Evolutionary conservation across 768 basidiomycete species (phyloP).

Genomic region (Collybia sp.): DNA sequence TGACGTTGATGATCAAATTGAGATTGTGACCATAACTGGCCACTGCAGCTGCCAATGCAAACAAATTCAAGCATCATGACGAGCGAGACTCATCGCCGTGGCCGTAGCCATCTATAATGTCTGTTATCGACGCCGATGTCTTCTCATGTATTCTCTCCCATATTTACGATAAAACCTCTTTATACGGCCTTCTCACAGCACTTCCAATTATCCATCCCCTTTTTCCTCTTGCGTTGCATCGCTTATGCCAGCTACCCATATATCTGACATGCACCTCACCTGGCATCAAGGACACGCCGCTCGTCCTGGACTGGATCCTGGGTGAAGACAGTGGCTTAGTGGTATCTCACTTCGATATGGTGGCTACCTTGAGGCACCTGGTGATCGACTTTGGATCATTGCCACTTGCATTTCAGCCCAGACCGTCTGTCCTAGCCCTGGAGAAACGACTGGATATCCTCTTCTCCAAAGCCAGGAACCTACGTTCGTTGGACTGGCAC

Average conservation of each 20-base stretch:
- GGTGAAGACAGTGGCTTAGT: neutral
- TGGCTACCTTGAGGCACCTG: neutral
- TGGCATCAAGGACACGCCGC: neutral
- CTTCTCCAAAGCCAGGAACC: conserved; percentile 5
- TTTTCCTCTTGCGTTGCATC: neutral
- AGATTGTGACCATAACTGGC: too few relatives aligned
- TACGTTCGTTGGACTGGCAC: conserved; percentile 10
- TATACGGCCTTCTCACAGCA: neutral
- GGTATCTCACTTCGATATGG: neutral
- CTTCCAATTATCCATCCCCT: neutral
- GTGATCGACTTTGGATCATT: neutral
- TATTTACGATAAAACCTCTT: conserved; percentile 3
- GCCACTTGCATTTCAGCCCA: neutral
- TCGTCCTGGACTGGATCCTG: neutral
- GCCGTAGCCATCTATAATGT: neutral
- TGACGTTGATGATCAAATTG: too few relatives aligned
- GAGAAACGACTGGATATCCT: conserved; percentile 4
- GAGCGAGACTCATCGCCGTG: too few relatives aligned
- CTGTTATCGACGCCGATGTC: neutral
- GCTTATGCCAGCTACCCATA: neutral
- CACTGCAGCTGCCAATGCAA: too few relatives aligned
- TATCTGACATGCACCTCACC: neutral
- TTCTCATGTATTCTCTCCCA: neutral
- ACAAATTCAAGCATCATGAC: too few relatives aligned
- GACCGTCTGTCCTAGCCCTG: neutral